Conservation (phyloP, 805 yeast genomes). For the Candida succiphila region DNA sequence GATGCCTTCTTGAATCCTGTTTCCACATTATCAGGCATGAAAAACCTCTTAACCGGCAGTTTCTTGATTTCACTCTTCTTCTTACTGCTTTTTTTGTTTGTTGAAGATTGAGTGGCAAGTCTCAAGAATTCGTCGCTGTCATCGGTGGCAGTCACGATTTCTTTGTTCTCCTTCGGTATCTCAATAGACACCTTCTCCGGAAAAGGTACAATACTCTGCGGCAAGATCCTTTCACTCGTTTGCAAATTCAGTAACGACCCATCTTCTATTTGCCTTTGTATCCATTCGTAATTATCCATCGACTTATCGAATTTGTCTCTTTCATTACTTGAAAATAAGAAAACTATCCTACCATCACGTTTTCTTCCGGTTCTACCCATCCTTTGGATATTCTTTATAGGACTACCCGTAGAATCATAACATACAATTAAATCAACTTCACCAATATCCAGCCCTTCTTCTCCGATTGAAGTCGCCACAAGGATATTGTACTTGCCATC, state of each 20-base stretch:
- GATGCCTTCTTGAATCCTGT: conserved; percentile 54
- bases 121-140: conserved; percentile 54
- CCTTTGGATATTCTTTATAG: conserved; percentile 86
- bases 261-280: conserved; percentile 59
- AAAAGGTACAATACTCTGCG: conserved; percentile 41
- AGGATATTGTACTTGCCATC: conserved; percentile 65
- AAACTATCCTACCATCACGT: conserved; percentile 72
- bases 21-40: conserved; percentile 66
- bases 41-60: conserved; percentile 42
- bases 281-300: conserved; percentile 69
- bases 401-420: conserved; percentile 88
- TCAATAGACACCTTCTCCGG: conserved; percentile 49
- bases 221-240: conserved; percentile 60
- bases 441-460: conserved; percentile 97
- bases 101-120: conserved; percentile 58
- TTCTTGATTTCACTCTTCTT: conserved; percentile 5
- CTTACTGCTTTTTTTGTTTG: conserved; percentile 21
- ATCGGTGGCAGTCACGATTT: conserved; percentile 36
- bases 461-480: conserved; percentile 96
- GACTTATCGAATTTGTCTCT: conserved; percentile 73
- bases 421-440: conserved; percentile 93
- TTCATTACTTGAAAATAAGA: conserved; percentile 72
- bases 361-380: conserved; percentile 99
- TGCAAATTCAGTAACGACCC: conserved; percentile 33
- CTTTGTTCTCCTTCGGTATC: conserved; percentile 62